phyloP scores from a whole-genome alignment of 352 stramenopile species.

The Globisporangium sylvaticum region DNA sequence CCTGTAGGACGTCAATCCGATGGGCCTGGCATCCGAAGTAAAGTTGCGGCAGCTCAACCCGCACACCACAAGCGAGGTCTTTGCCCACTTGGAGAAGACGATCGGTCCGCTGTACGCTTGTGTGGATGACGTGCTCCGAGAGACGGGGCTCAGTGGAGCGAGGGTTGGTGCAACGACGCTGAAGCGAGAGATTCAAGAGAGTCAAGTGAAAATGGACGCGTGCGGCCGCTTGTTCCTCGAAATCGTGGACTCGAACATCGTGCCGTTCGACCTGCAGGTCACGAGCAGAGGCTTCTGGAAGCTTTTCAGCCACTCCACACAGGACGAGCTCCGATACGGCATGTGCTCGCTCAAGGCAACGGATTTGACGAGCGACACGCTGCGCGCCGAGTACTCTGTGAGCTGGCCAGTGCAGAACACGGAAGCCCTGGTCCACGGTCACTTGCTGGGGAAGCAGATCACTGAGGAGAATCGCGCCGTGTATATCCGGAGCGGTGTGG shows the following conservation, averaged over 20 bases:
- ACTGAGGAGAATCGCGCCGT: constrained; percentile 2
- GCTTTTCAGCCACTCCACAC: background rate
- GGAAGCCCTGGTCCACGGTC: background rate
- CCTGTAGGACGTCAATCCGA: background rate
- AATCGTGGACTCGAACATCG: constrained; percentile 2
- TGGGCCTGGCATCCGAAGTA: background rate
- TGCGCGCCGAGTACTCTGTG: background rate
- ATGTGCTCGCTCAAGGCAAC: background rate
- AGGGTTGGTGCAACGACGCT: too few relatives aligned
- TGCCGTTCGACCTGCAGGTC: background rate
- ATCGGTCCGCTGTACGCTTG: background rate
- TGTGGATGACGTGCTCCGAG: background rate
- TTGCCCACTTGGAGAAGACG: background rate
- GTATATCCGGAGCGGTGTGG: background rate
- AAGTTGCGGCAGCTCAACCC: background rate
- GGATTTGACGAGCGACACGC: background rate
- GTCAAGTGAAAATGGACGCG: background rate
- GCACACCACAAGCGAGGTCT: background rate
- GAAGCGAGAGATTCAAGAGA: background rate
- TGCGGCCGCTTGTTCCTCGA: background rate
- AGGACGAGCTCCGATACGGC: background rate
- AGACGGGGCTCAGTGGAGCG: background rate
- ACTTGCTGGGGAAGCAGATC: background rate
- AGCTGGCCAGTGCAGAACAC: background rate
- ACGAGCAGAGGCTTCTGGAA: constrained; percentile 3